Percentiles rank a stretch among this genome's conserved stretches.
phyloP scores from a whole-genome alignment of 2,329 filamentous ascomycete species.

The Chalaropsis ovoidea region DNA sequence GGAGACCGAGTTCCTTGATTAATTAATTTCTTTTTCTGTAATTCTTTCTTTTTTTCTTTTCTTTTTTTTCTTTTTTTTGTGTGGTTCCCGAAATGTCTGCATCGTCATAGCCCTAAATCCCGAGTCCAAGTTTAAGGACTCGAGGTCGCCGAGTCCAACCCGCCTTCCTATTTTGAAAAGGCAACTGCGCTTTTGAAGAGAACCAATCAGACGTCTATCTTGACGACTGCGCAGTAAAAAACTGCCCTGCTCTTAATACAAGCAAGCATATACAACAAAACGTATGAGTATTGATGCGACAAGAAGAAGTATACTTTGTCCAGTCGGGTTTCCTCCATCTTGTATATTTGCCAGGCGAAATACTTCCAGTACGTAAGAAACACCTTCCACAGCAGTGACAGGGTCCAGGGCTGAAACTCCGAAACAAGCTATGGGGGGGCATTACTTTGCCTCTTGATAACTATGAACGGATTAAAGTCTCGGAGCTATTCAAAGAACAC shows the following conservation, averaged over 20 bases:
- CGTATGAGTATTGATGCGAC: background rate
- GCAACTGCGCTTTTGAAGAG: background rate
- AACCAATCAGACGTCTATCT: background rate
- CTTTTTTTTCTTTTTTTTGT: no score
- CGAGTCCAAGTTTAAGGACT: no score
- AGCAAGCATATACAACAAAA: background rate
- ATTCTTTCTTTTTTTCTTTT: no score
- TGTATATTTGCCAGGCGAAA: background rate
- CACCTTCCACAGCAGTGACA: background rate
- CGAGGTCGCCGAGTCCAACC: background rate
- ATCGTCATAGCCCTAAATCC: slow-evolving; percentile 1
- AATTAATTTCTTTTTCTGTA: no score
- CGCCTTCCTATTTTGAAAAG: background rate
- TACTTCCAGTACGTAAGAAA: background rate
- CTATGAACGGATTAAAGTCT: background rate
- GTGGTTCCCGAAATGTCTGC: background rate
- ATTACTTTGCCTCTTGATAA: background rate
- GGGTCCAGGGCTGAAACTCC: slow-evolving; percentile 9
- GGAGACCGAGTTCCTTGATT: no score
- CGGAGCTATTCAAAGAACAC: background rate
- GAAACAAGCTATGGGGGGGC: slow-evolving; percentile 8
- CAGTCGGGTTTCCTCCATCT: background rate
- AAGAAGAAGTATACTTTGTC: background rate
- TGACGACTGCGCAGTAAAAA: background rate
- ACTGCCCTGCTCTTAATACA: background rate